A percentile compares a stretch with the other conserved stretches of the same genome.
Conservation (phyloP, 495 filamentous ascomycete species). For the Penicillium diatomitis region DNA sequence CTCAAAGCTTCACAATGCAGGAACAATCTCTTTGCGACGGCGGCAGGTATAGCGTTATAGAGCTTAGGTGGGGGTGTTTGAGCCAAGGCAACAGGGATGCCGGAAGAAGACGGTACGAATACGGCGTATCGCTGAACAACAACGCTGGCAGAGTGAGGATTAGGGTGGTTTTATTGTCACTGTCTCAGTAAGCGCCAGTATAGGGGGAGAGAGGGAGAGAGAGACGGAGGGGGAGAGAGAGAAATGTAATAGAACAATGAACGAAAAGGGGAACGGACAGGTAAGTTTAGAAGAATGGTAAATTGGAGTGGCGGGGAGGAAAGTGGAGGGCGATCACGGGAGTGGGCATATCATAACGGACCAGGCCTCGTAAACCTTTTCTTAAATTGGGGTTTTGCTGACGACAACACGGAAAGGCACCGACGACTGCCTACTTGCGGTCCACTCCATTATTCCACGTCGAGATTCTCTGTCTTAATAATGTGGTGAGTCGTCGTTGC, state of each 20-base stretch:
- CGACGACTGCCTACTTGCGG: too few species aligned
- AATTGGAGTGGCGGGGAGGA: slow-evolving; percentile 21
- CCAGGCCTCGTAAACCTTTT: too few species aligned
- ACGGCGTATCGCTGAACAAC: background rate
- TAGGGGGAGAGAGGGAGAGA: slow-evolving; percentile 2
- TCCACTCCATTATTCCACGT: too few species aligned
- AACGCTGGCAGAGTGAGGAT: too few species aligned
- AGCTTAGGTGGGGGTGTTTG: slow-evolving; percentile 1
- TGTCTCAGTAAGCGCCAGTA: background rate
- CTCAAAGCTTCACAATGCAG: slow-evolving; percentile 5
- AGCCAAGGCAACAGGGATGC: slow-evolving; percentile 5
- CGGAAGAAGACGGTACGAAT: background rate
- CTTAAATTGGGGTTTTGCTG: too few species aligned
- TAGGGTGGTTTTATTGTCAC: too few species aligned
- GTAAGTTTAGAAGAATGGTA: background rate
- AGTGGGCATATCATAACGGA: slow-evolving; percentile 13
- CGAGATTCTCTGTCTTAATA: background rate
- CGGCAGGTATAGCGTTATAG: background rate
- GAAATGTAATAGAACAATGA: background rate
- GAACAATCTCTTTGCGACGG: background rate
- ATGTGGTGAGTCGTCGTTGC: slow-evolving; percentile 21
- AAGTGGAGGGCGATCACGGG: slow-evolving; percentile 24
- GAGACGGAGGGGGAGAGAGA: slow-evolving; percentile 3
- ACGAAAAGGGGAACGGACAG: background rate
- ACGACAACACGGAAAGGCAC: too few species aligned